Percentiles rank a stretch among this genome's conserved stretches.
Evolutionary conservation across 495 filamentous ascomycete genomes (phyloP).

Genomic region (Penicillium salamii): DNA sequence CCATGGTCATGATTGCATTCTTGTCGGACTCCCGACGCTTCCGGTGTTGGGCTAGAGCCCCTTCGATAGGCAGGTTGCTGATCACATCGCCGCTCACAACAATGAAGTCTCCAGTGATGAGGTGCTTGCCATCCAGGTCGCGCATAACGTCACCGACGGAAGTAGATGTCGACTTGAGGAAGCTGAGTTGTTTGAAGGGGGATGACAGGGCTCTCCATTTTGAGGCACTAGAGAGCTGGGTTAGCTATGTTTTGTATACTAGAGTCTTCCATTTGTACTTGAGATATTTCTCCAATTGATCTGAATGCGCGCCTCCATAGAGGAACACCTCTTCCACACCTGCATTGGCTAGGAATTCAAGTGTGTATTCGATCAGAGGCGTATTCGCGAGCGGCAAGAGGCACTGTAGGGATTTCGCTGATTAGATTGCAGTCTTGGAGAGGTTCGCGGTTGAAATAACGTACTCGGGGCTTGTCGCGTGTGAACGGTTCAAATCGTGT

Average conservation of each 20-base stretch:
- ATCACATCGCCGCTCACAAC: conserved; percentile 93
- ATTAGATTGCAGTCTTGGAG: not conserved
- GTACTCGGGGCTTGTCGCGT: conserved; percentile 80
- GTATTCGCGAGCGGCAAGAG: conserved; percentile 90
- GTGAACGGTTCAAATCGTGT: conserved; percentile 88
- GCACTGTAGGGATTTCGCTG: conserved; percentile 56
- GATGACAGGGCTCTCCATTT: conserved; percentile 69
- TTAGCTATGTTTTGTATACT: conserved; percentile 8
- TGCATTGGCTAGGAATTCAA: conserved; percentile 92
- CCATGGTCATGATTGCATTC: conserved; percentile 98
- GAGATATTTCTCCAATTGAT: conserved; percentile 84
- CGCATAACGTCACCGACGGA: conserved; percentile 95
- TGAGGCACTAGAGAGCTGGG: conserved; percentile 44
- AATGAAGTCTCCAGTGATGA: conserved; percentile 89
- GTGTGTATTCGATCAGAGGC: conserved; percentile 94
- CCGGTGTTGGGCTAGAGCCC: conserved; percentile 73
- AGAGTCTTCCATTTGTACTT: conserved; percentile 37
- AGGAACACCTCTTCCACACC: conserved; percentile 90
- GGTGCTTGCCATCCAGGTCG: conserved; percentile 80
- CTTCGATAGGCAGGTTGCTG: conserved; percentile 80
- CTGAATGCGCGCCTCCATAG: conserved; percentile 87
- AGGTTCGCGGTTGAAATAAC: conserved; percentile 15
- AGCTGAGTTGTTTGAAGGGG: conserved; percentile 80
- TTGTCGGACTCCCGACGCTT: conserved; percentile 79
- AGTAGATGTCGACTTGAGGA: conserved; percentile 81